These are phyloP conservation scores for Lasiodiplodia sp. DNA, from an alignment of 2,329 filamentous ascomycete species.

Conservation along the genomic window DNA sequence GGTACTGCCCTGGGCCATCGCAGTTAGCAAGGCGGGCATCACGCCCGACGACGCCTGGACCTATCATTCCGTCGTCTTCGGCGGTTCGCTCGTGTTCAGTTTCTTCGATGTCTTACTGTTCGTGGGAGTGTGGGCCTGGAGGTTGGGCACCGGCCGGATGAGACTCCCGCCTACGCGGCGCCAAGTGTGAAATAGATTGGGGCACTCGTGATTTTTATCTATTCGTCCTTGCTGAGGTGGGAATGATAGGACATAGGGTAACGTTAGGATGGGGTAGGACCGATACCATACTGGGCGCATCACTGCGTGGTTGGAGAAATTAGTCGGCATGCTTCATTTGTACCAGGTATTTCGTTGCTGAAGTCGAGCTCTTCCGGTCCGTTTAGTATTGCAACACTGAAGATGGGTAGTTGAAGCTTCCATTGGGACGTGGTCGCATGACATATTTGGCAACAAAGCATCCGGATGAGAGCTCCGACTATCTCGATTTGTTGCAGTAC, in stretches of 20 bases:
- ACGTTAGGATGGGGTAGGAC: no score
- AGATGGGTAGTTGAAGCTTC: not conserved
- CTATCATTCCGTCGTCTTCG: slow-evolving; percentile 72
- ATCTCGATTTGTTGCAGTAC: not conserved
- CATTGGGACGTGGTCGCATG: not conserved
- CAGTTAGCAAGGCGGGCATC: slow-evolving; percentile 51
- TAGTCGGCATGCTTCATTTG: no score
- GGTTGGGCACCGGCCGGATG: slow-evolving; percentile 40
- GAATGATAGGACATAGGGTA: no score
- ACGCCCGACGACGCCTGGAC: slow-evolving; percentile 67
- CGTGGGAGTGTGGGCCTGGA: slow-evolving; percentile 61
- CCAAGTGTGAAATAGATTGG: not conserved
- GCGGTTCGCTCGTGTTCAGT: slow-evolving; percentile 72
- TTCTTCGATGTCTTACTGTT: slow-evolving; percentile 64
- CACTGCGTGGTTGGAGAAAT: no score
- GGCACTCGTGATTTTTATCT: not conserved
- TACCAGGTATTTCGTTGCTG: no score
- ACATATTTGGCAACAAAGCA: not conserved
- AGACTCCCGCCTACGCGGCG: not conserved
- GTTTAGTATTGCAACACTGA: not conserved
- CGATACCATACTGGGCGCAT: no score
- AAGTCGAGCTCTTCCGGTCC: no score
- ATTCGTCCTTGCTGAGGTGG: no score
- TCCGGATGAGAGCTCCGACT: not conserved
- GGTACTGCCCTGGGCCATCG: slow-evolving; percentile 75